Conservation (phyloP, 208 protist genomes). For the Acanthamoeba polyphaga region DNA sequence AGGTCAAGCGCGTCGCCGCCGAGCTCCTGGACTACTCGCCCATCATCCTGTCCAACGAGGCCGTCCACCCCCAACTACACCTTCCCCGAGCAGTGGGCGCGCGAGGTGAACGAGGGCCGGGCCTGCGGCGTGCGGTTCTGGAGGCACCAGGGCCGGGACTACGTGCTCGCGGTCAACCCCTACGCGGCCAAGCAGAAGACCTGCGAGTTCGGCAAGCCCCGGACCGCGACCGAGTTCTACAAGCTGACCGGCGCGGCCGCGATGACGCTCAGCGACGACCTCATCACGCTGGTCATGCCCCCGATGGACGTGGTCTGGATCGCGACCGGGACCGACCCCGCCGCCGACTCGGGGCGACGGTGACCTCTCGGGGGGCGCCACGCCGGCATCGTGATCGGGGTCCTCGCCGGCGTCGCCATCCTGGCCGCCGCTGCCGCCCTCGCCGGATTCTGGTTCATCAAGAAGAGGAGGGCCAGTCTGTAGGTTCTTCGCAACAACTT, state of each 20-base stretch:
- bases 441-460: not conserved
- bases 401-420: not conserved
- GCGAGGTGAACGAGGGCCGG: conserved; percentile 2
- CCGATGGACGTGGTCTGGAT: conserved; percentile 4
- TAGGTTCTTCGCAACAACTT: too few species aligned
- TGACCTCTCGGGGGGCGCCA: not conserved
- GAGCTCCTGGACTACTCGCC: not conserved
- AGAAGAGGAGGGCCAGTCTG: not conserved
- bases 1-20: not conserved
- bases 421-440: not conserved
- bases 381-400: not conserved
- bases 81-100: conserved; percentile 22
- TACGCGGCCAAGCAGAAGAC: conserved; percentile 14
- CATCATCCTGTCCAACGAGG: conserved; percentile 4
- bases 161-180: conserved; percentile 9
- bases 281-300: not conserved
- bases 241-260: not conserved
- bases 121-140: conserved; percentile 13
- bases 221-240: not conserved
- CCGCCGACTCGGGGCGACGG: not conserved
- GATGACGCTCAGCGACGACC: not conserved
- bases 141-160: not conserved
- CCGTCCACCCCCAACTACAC: conserved; percentile 36
- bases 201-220: conserved; percentile 6
- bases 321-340: not conserved